Percentiles rank a stretch among this genome's conserved stretches.
These are phyloP conservation scores for Panicum virgatum DNA, from an alignment of 202 grass and related monocot genomes.

Conservation along the genomic window DNA sequence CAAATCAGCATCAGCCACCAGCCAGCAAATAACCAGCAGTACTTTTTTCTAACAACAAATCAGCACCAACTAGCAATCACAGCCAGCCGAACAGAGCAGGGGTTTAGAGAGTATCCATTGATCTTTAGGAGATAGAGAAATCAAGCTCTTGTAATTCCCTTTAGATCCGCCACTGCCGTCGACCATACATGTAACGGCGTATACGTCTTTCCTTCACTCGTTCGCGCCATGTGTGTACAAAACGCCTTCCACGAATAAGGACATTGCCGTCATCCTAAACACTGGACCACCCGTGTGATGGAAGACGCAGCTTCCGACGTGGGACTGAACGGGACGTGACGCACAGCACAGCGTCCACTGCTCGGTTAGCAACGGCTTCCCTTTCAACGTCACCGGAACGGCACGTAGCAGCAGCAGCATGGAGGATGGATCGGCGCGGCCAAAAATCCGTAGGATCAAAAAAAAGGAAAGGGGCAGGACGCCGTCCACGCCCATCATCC, in stretches of 20 bases:
- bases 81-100: no score
- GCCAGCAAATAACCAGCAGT: no score
- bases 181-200: no score
- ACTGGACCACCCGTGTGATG: conserved; percentile 25
- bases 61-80: no score
- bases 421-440: neutral
- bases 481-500: neutral
- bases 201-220: no score
- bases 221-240: no score
- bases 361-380: neutral
- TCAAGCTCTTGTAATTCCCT: no score
- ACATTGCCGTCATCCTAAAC: neutral
- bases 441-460: neutral
- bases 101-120: no score
- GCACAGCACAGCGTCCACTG: neutral
- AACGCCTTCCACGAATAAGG: neutral
- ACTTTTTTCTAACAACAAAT: no score
- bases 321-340: conserved; percentile 1
- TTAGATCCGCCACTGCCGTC: no score
- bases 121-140: no score
- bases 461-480: neutral
- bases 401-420: neutral
- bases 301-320: neutral
- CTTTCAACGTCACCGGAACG: neutral
- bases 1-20: no score